Conservation (phyloP, 805 yeast species). For the Starmerella floricola region DNA sequence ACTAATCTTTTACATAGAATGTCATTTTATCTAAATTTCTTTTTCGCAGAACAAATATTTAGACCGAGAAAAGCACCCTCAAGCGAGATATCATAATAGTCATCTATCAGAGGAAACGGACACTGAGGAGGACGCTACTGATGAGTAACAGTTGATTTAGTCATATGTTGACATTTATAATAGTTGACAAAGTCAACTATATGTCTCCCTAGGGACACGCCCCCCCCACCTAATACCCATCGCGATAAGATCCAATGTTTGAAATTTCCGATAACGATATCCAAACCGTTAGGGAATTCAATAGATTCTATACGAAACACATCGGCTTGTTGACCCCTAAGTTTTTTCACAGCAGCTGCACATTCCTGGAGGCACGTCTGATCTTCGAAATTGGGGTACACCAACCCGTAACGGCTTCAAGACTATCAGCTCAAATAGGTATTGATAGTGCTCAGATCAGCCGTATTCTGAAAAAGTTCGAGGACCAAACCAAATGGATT, state of each 20-base stretch:
- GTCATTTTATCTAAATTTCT: too few species aligned
- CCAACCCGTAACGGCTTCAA: constrained; percentile 5
- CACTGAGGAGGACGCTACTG: too few species aligned
- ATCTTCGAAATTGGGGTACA: constrained; percentile 4
- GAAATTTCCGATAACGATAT: neutral
- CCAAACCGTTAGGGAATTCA: constrained; percentile 1
- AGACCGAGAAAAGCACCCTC: too few species aligned
- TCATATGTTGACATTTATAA: neutral
- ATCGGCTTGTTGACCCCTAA: constrained; percentile 1
- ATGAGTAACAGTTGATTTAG: neutral
- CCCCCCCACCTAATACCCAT: too few species aligned
- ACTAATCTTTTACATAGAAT: too few species aligned
- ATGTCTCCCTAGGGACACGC: too few species aligned
- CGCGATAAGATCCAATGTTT: too few species aligned
- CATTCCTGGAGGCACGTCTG: constrained; percentile 3
- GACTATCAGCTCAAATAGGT: neutral
- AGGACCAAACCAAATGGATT: neutral
- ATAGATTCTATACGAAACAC: constrained; percentile 3
- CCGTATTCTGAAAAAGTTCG: constrained; percentile 2
- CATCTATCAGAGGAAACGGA: too few species aligned
- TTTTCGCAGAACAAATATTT: too few species aligned
- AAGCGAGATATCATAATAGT: too few species aligned
- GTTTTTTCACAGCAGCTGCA: neutral
- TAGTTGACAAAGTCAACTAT: too few species aligned
- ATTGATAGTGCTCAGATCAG: constrained; percentile 5